Evolutionary conservation across 2,329 filamentous ascomycete genomes (phyloP), one percentile per base, ranked within the genome.

Genomic region (Alternaria triticimaculans): DNA sequence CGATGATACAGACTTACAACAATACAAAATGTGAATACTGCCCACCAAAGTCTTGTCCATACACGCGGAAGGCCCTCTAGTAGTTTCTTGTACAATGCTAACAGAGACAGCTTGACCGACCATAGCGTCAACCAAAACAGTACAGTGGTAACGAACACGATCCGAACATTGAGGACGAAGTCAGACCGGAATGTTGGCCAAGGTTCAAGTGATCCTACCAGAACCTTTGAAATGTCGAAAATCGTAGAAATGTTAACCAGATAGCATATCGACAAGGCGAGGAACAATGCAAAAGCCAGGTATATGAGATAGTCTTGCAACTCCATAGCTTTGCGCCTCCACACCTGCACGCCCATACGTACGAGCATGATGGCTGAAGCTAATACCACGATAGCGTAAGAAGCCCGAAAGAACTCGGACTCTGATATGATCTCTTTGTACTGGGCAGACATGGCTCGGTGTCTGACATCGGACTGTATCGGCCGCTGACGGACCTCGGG

Each of bases 101-200:
- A 67, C 26, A 82, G 67, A 11, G 76, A 78, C n/a, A 80, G 71
- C 59, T 83, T 83, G 44, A 81, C 76, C 43, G 76, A 70, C 79
- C 78, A 82, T 7, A 82, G 68, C 3, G 74, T 73, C 7, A 76
- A 59, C 78, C 80, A 82, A 55, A 82, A 75, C 14, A 79, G 68
- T 45, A 79, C 73, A 5, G 76, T 78, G 14, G 77, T 78, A 6
- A 75, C 74, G 58, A 82, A 81, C 62, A 82, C 80, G 18, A 80
- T 72, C 49, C 76, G 77, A 43, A 78, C 72, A 57, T 80, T 71
- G 26, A 66, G 56, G 1, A 74, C 33, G 3, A 66, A 62, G 44
- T 82, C 81, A 1, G 75, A 55, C 56, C 68, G 33, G 6, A 81
- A 63, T 1, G 64, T 70, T 3, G 74, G 55, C 48, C 79, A 80